Evolutionary conservation across 2,329 filamentous ascomycete genomes (phyloP).

Genomic region (Lachnellula suecica): DNA sequence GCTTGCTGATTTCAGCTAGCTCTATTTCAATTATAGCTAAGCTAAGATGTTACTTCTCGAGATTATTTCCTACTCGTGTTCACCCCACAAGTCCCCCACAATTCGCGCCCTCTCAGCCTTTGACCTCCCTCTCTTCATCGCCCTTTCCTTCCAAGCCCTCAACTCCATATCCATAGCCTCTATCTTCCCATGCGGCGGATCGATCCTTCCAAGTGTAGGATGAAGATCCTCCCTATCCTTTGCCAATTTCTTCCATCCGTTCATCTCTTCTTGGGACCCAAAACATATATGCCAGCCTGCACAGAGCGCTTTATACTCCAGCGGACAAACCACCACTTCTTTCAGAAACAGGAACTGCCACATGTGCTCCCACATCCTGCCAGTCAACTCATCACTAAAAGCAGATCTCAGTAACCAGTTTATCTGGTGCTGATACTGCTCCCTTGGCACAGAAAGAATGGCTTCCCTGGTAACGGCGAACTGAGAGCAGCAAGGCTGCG

Average conservation of each 20-base stretch:
- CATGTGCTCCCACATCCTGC: slow-evolving; percentile 60
- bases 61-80: too few relatives aligned
- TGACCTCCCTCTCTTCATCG: not conserved
- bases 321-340: slow-evolving; percentile 15
- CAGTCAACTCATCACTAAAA: slow-evolving; percentile 50
- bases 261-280: not conserved
- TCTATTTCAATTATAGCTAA: too few relatives aligned
- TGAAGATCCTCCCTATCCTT: not conserved
- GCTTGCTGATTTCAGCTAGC: too few relatives aligned
- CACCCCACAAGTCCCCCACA: not conserved
- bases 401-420: slow-evolving; percentile 57
- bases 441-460: slow-evolving; percentile 44
- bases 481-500: slow-evolving; percentile 61
- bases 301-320: slow-evolving; percentile 5
- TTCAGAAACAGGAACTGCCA: slow-evolving; percentile 47
- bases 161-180: not conserved
- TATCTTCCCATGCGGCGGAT: not conserved
- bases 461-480: slow-evolving; percentile 58
- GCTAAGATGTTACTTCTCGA: too few relatives aligned
- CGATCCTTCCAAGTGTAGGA: not conserved
- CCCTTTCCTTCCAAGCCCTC: not conserved
- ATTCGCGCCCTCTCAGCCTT: not conserved
- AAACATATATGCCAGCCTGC: not conserved
- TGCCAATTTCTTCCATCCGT: not conserved
- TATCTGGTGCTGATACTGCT: slow-evolving; percentile 54